phyloP scores from a whole-genome alignment of 192 early-diverging fungal species.

The Funneliformis mosseae region DNA sequence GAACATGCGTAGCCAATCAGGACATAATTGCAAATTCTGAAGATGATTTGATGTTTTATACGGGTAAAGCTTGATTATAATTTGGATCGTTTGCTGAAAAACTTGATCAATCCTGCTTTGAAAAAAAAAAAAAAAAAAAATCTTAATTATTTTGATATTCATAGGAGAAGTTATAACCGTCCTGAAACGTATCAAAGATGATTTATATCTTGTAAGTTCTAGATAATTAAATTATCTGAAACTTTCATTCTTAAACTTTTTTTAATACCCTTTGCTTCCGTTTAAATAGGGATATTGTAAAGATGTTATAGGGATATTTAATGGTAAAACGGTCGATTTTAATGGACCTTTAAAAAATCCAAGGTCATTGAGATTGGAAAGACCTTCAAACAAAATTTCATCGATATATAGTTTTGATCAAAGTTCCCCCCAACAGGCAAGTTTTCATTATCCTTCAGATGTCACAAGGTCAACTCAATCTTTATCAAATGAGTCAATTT shows the following conservation, averaged over 20 bases:
- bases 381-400: not conserved
- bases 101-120: not conserved
- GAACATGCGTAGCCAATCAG: conserved; percentile 46
- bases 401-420: not conserved
- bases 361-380: not conserved
- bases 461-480: not conserved
- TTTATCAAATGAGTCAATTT: not conserved
- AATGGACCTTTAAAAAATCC: conserved; percentile 1
- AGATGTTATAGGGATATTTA: conserved; percentile 55
- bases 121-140: not conserved
- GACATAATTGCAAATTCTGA: conserved; percentile 43
- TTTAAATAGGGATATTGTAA: conserved; percentile 58
- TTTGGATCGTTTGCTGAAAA: not conserved
- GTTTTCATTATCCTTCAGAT: not conserved
- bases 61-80: conserved; percentile 32
- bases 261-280: no score
- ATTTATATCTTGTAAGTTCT: conserved; percentile 45
- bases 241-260: not conserved
- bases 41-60: conserved; percentile 51
- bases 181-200: conserved; percentile 43
- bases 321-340: conserved; percentile 53
- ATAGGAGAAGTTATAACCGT: conserved; percentile 45
- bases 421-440: not conserved
- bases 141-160: not conserved
- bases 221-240: not conserved